These are phyloP conservation scores for Adansonia grandidieri DNA, from an alignment of 441 rosid genomes.

Conservation along the genomic window DNA sequence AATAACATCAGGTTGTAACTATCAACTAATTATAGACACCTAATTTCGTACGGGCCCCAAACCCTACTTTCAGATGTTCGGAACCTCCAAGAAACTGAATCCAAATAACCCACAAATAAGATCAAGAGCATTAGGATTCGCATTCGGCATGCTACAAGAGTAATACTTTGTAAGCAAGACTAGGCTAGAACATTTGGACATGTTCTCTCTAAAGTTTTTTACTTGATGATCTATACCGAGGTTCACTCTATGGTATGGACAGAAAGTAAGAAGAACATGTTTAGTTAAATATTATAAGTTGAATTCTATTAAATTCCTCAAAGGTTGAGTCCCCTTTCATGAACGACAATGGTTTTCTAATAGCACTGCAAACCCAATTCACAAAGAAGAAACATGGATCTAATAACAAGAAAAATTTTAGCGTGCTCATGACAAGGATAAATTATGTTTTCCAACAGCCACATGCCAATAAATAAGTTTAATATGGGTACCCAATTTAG, in stretches of 20 bases:
- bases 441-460: constrained; percentile 16
- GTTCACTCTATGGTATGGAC: background rate
- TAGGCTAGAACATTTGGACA: background rate
- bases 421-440: background rate
- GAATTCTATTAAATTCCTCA: background rate
- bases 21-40: background rate
- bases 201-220: background rate
- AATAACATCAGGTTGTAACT: background rate
- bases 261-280: background rate
- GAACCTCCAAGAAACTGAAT: too few relatives aligned
- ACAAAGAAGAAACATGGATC: constrained; percentile 5
- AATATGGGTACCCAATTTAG: background rate
- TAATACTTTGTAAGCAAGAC: background rate
- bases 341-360: background rate
- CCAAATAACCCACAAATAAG: too few relatives aligned
- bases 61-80: too few relatives aligned
- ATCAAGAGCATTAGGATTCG: too few relatives aligned
- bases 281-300: background rate
- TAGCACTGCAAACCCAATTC: constrained; percentile 12
- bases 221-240: constrained; percentile 3
- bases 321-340: constrained; percentile 5
- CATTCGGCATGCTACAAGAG: background rate
- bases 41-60: too few relatives aligned
- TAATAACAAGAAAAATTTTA: background rate
- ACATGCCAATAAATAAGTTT: background rate